Conservation (phyloP, 257 asterid genomes). For the Mitragyna speciosa region DNA sequence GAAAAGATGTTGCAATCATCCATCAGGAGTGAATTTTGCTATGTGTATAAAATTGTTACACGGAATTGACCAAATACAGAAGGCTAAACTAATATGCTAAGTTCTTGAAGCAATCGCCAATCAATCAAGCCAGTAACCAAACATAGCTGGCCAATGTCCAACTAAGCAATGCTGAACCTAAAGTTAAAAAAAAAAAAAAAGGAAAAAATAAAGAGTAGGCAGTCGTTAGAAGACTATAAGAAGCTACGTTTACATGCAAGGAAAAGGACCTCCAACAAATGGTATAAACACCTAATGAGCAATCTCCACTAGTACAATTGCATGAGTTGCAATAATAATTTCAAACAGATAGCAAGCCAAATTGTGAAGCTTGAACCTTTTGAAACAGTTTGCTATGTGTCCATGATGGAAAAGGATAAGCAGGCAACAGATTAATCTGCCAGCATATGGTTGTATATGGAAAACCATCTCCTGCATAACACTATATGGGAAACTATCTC, state of each 20-base stretch:
- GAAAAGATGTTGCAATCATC: not conserved
- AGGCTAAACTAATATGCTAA: slow-evolving; percentile 3
- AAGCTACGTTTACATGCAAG: not conserved
- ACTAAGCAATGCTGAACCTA: slow-evolving; percentile 5
- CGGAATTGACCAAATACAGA: not conserved
- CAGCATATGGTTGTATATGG: not conserved
- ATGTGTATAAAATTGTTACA: slow-evolving; percentile 2
- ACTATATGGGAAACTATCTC: not conserved
- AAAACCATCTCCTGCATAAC: slow-evolving; percentile 7
- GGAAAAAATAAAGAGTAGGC: not conserved
- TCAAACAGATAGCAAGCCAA: slow-evolving; percentile 4
- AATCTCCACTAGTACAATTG: slow-evolving; percentile 7
- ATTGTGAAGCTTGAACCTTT: not conserved
- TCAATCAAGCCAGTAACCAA: not conserved
- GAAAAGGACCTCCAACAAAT: not conserved
- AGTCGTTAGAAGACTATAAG: not conserved
- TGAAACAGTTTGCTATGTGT: not conserved
- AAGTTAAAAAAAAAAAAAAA: not conserved
- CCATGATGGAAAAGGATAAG: not conserved
- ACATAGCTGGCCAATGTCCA: not conserved
- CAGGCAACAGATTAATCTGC: slow-evolving; percentile 9
- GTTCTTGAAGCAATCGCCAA: not conserved
- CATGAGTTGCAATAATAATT: not conserved
- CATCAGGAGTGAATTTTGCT: not conserved
- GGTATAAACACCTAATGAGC: not conserved